Base-by-base conservation (phyloP, 345 rosid species). In the Rhizophora mangle region DNA sequence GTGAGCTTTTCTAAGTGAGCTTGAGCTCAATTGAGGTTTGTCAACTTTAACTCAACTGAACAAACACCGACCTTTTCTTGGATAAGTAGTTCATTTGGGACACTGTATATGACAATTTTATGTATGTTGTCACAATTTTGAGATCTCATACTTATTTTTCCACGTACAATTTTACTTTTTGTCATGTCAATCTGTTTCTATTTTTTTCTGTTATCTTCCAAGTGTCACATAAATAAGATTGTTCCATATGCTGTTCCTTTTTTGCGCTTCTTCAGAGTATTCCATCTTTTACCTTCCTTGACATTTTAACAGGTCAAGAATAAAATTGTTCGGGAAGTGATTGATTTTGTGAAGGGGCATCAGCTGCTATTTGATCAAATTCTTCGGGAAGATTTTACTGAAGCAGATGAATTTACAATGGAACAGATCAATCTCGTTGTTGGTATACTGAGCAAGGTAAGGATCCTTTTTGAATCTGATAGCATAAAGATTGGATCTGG, bases 391-490 rank as follows among this genome's bases (percentile, higher is more conserved):
- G 91, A 94, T 60, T 63, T 88, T 76, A 77, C 81, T 77, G 81
- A 77, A 63, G 88, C 85, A 63, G 87, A 88, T 83, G 95, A 89
- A 72, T 73, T 87, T 82, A 80, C 80, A 76, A 85, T 84, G 91
- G 98, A 91, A 84, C 97, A 89, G 81, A 85, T 89, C 49, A 86
- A 85, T 80, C 97, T 94, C 71, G 86, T 91, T 62, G 97, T 89
- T 79, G 98, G 97, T 72, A 85, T 88, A 70, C 85, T 94, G 46
- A 87, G 89, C 87, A 94, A 91, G 93, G 98, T 84, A 75, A 74
- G 67, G 63, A 47, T 29, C 52, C 26, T 62, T 68, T 3, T 0
- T 9, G 19, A n/a, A 24, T 6, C 19, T 60, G 8, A 67, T 53
- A 37, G 8, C 22, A 3, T 46, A 49, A 54, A 27, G 18, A 16